phyloP scores from a whole-genome alignment of 495 filamentous ascomycete species.

The Xylaria venustula region DNA sequence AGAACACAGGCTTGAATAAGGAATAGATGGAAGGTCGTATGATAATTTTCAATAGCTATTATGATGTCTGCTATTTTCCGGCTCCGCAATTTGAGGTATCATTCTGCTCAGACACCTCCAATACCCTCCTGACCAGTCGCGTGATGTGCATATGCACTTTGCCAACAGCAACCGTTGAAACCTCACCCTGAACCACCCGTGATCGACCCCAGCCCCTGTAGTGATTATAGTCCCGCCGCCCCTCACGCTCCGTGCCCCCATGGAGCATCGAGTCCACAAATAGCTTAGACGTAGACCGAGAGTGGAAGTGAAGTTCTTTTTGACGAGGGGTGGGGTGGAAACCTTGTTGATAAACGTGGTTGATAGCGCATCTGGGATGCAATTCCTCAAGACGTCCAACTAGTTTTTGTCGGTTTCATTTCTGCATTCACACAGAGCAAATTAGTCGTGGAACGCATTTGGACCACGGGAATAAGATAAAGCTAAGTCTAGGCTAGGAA shows the following conservation, averaged over 20 bases:
- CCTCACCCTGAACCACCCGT: not conserved
- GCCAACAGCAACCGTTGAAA: not conserved
- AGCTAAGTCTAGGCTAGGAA: too few species aligned
- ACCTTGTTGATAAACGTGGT: not conserved
- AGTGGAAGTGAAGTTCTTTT: not conserved
- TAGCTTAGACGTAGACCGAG: not conserved
- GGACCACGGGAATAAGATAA: too few species aligned
- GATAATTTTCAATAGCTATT: not conserved
- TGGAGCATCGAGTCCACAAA: not conserved
- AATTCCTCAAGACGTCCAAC: too few species aligned
- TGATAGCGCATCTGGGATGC: not conserved
- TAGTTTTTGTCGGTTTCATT: too few species aligned
- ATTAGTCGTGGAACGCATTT: too few species aligned
- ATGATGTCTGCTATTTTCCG: not conserved
- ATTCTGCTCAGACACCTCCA: not conserved
- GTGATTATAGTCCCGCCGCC: too few species aligned
- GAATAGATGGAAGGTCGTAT: not conserved
- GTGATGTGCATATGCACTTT: not conserved
- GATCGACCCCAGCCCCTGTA: not conserved
- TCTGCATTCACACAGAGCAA: too few species aligned
- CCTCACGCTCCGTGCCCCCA: not conserved
- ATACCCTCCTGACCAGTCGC: too few species aligned
- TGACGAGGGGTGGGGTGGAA: not conserved
- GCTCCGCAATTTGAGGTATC: not conserved
- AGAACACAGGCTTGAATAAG: too few species aligned